phyloP scores from a whole-genome alignment of 148 eudicot genomes.

The Pharnaceum exiguum region DNA sequence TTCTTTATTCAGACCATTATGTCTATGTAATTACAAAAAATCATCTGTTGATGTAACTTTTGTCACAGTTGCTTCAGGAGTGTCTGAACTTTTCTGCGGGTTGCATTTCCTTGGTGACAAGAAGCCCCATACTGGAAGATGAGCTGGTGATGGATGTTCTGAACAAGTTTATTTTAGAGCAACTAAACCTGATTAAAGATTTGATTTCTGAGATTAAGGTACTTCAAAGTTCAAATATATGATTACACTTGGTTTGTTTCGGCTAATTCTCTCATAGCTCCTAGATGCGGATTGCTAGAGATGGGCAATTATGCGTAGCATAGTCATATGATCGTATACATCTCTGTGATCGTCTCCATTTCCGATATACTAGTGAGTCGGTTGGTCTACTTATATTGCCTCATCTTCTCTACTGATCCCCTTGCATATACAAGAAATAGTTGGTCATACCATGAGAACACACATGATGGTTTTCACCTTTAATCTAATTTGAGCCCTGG shows the following conservation, averaged over 20 bases:
- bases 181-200: conserved; percentile 53
- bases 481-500: neutral
- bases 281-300: neutral
- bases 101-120: conserved; percentile 55
- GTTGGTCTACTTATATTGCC: neutral
- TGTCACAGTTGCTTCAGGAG: conserved; percentile 66
- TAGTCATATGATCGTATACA: neutral
- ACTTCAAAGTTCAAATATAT: neutral
- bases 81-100: conserved; percentile 56
- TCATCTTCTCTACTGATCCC: neutral
- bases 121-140: conserved; percentile 36
- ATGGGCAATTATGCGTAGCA: neutral
- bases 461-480: neutral
- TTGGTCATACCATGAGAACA: neutral
- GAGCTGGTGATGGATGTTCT: conserved; percentile 43
- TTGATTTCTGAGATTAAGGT: conserved; percentile 66
- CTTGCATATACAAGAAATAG: neutral
- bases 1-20: neutral
- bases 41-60: neutral
- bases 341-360: neutral
- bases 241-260: too few species aligned
- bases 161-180: conserved; percentile 56
- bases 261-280: too few species aligned
- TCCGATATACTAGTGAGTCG: neutral
- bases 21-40: neutral